A percentile compares a stretch with the other conserved stretches of the same genome.
Conservation (phyloP, 2,329 filamentous ascomycete species). For the Hymenoscyphus scutula region DNA sequence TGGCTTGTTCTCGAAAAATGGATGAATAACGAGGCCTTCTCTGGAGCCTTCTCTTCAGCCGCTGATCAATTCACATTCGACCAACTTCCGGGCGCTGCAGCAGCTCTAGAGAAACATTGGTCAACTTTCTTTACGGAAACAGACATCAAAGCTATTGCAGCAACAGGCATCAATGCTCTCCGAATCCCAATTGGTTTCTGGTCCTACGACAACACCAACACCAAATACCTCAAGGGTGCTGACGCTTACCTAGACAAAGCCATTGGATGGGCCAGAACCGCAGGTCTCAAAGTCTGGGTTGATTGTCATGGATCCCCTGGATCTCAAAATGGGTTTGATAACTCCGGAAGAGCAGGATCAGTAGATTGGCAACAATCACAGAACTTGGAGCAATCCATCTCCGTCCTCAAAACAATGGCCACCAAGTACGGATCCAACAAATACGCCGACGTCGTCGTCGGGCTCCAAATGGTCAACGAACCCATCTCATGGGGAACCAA, state of each 20-base stretch:
- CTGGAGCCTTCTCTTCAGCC: conserved; percentile 32
- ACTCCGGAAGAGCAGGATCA: conserved; percentile 49
- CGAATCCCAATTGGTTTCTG: conserved; percentile 59
- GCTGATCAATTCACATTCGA: conserved; percentile 42
- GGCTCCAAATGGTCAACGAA: conserved; percentile 42
- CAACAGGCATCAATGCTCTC: conserved; percentile 55
- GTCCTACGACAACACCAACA: conserved; percentile 51
- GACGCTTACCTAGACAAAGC: conserved; percentile 51
- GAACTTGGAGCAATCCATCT: conserved; percentile 38
- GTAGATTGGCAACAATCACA: conserved; percentile 42
- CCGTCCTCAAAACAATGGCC: conserved; percentile 40
- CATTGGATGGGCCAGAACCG: conserved; percentile 51
- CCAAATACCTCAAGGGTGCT: conserved; percentile 50
- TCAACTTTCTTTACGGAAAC: conserved; percentile 48
- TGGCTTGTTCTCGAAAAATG: conserved; percentile 40
- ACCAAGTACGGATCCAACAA: conserved; percentile 39
- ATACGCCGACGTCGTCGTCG: conserved; percentile 42
- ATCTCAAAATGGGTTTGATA: conserved; percentile 60
- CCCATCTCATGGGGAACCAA: conserved; percentile 39
- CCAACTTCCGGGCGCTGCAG: conserved; percentile 32
- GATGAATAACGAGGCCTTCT: conserved; percentile 42
- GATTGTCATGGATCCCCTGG: conserved; percentile 56
- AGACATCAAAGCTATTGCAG: conserved; percentile 45
- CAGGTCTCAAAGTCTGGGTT: conserved; percentile 52
- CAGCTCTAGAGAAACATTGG: conserved; percentile 41